A percentile compares a stretch with the other conserved stretches of the same genome.
Evolutionary conservation across 2,329 filamentous ascomycete genomes (phyloP).

Genomic region (Neonectria faginata): DNA sequence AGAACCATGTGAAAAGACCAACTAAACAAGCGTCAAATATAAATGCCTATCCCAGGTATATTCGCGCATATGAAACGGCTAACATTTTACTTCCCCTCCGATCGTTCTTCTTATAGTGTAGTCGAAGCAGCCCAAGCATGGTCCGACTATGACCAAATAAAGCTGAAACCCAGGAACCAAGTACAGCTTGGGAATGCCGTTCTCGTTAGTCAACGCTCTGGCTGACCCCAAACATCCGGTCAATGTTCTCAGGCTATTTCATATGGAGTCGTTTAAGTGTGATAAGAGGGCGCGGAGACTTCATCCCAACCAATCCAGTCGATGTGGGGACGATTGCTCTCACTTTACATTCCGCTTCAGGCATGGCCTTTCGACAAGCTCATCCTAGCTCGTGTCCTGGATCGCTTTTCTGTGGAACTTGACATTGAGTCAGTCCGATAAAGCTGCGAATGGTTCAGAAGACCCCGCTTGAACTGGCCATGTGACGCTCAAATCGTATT

Average conservation of each 20-base stretch:
- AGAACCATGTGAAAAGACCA: too few species aligned
- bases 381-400: constrained; percentile 2
- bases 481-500: not conserved
- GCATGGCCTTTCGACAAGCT: constrained; percentile 11
- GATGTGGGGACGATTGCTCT: constrained; percentile 24
- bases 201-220: too few species aligned
- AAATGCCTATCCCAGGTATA: too few species aligned
- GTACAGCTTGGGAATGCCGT: too few species aligned
- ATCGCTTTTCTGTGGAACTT: not conserved
- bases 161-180: too few species aligned
- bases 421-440: constrained; percentile 4
- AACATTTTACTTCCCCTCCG: too few species aligned
- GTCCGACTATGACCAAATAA: too few species aligned
- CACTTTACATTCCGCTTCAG: constrained; percentile 11
- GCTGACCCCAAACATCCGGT: not conserved
- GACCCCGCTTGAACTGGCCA: not conserved
- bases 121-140: too few species aligned
- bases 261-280: not conserved
- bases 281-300: not conserved
- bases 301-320: not conserved
- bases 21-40: too few species aligned
- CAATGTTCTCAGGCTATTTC: not conserved
- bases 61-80: too few species aligned
- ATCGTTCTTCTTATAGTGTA: too few species aligned
- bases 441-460: not conserved